Conservation (phyloP, 2,329 filamentous ascomycete genomes). For the Juglanconis juglandina region DNA sequence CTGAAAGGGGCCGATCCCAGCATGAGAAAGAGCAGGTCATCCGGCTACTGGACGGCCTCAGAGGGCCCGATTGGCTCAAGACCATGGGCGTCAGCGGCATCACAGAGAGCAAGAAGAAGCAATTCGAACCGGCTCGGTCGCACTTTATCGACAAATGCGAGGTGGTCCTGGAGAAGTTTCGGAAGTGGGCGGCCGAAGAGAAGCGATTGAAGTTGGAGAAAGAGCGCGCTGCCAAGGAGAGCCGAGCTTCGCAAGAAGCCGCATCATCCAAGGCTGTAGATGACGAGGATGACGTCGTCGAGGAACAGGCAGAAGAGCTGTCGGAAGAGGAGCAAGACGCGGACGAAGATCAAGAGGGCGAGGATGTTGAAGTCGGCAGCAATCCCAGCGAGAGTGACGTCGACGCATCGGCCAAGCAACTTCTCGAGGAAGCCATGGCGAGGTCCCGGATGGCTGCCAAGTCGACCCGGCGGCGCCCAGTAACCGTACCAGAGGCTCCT, state of each 20-base stretch:
- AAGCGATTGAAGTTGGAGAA: constrained; percentile 75
- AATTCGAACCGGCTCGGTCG: constrained; percentile 79
- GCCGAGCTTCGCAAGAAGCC: constrained; percentile 21
- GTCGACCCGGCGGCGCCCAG: constrained; percentile 28
- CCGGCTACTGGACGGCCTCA: constrained; percentile 72
- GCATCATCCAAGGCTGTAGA: constrained; percentile 23
- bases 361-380: constrained; percentile 39
- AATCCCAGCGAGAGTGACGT: constrained; percentile 66
- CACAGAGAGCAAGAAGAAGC: constrained; percentile 80
- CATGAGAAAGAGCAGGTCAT: constrained; percentile 65
- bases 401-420: constrained; percentile 69
- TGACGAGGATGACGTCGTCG: constrained; percentile 23
- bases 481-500: constrained; percentile 24
- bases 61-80: constrained; percentile 88
- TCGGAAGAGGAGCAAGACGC: constrained; percentile 24
- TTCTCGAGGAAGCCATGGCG: constrained; percentile 67
- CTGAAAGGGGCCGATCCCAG: constrained; percentile 61
- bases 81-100: constrained; percentile 85
- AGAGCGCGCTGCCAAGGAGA: constrained; percentile 58
- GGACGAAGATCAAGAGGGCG: constrained; percentile 24
- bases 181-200: constrained; percentile 83
- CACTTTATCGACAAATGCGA: constrained; percentile 84
- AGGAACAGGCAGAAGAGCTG: constrained; percentile 34
- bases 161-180: constrained; percentile 80
- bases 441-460: constrained; percentile 42